A percentile compares a stretch with the other conserved stretches of the same genome.
Conservation (phyloP, 1,284 basidiomycete genomes). For the Pseudozyma sp. region DNA sequence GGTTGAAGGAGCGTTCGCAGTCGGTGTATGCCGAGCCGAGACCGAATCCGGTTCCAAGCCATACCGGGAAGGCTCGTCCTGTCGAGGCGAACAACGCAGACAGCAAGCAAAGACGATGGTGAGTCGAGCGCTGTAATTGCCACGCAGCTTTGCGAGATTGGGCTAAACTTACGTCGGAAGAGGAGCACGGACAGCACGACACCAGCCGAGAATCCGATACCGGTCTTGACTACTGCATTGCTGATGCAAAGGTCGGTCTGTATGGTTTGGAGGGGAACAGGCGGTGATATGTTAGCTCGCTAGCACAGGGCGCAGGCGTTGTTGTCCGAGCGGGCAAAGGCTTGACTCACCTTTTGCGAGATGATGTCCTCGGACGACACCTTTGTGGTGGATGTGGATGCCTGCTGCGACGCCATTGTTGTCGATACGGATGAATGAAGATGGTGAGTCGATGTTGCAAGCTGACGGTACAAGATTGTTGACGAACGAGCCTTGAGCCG, state of each 20-base stretch:
- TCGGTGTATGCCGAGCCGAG: slow-evolving; percentile 86
- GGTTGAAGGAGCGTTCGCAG: slow-evolving; percentile 96
- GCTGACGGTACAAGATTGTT: background rate
- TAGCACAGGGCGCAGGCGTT: background rate
- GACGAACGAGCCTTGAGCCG: slow-evolving; percentile 6
- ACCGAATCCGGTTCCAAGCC: slow-evolving; percentile 90
- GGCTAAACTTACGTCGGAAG: slow-evolving; percentile 83
- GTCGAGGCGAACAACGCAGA: slow-evolving; percentile 30
- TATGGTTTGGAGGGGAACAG: background rate
- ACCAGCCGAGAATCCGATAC: slow-evolving; percentile 92
- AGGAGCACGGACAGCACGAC: slow-evolving; percentile 93
- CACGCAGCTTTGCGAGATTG: no score
- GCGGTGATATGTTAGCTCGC: background rate
- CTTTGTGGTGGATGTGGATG: slow-evolving; percentile 47
- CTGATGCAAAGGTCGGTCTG: slow-evolving; percentile 69
- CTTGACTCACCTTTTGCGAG: slow-evolving; percentile 79
- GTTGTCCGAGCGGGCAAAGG: background rate
- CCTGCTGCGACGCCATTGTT: slow-evolving; percentile 44
- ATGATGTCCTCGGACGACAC: slow-evolving; percentile 86
- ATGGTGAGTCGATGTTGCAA: background rate
- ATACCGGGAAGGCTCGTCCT: slow-evolving; percentile 98
- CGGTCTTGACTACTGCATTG: slow-evolving; percentile 75
- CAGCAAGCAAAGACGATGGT: slow-evolving; percentile 23
- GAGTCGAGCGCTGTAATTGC: background rate
- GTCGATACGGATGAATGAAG: slow-evolving; percentile 4